These are phyloP conservation scores for Zygosaccharomyces pseudobailii DNA, from an alignment of 1,139 yeast species.

Conservation along the genomic window DNA sequence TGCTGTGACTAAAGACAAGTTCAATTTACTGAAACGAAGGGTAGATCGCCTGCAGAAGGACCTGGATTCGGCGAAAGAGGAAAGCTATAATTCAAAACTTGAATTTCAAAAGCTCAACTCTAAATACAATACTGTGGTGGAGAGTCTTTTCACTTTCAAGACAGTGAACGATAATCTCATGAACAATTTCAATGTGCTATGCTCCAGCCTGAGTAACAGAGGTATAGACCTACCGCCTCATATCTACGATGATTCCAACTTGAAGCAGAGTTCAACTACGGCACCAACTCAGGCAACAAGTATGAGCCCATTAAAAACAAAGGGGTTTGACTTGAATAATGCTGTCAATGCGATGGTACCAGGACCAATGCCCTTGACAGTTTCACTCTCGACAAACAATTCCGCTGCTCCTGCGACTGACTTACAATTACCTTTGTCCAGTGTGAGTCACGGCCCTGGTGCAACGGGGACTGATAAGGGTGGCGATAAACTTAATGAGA, in stretches of 20 bases:
- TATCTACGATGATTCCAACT: constrained; percentile 12
- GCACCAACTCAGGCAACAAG: constrained; percentile 11
- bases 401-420: constrained; percentile 7
- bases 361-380: constrained; percentile 10
- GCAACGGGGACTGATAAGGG: constrained; percentile 1
- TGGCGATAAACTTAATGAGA: constrained; percentile 4
- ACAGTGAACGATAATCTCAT: constrained; percentile 53
- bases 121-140: constrained; percentile 62
- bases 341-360: constrained; percentile 13
- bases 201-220: constrained; percentile 46
- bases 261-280: constrained; percentile 9
- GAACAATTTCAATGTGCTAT: constrained; percentile 46
- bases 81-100: constrained; percentile 37
- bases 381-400: constrained; percentile 17
- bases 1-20: constrained; percentile 25
- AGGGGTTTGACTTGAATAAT: constrained; percentile 9
- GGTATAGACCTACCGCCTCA: constrained; percentile 63
- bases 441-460: constrained; percentile 4
- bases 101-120: constrained; percentile 47
- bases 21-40: constrained; percentile 25
- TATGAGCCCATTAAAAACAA: constrained; percentile 5
- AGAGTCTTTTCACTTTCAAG: constrained; percentile 53
- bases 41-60: constrained; percentile 41
- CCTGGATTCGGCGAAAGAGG: constrained; percentile 40
- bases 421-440: constrained; percentile 6